phyloP scores from a whole-genome alignment of 805 yeast species.

The Suhomyces xylopsoci region DNA sequence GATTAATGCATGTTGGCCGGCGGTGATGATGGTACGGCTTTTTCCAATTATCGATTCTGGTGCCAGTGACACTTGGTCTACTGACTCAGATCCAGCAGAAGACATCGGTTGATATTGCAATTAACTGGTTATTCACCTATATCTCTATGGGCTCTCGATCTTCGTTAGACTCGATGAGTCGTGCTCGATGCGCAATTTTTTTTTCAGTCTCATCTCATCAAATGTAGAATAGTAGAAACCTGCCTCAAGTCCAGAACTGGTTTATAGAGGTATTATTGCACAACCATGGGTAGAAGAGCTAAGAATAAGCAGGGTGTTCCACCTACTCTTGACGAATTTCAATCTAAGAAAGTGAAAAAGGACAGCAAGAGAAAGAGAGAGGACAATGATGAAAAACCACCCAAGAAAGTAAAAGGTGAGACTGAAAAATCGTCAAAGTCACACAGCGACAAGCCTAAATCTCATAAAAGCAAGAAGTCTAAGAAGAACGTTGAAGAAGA shows the following conservation, averaged over 20 bases:
- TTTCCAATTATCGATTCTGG: constrained; percentile 8
- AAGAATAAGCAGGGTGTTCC: constrained; percentile 93
- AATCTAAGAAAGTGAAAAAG: constrained; percentile 30
- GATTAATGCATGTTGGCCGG: constrained; percentile 57
- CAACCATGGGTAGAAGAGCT: constrained; percentile 83
- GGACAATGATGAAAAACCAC: constrained; percentile 18
- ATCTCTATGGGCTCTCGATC: not conserved
- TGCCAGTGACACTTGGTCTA: not conserved
- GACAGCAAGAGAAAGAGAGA: constrained; percentile 11
- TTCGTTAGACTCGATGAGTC: constrained; percentile 1
- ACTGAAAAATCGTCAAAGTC: constrained; percentile 15
- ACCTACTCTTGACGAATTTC: constrained; percentile 83
- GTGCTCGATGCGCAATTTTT: constrained; percentile 18
- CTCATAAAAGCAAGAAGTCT: constrained; percentile 20
- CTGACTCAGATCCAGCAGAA: not conserved
- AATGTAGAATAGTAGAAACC: not conserved
- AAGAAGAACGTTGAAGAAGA: constrained; percentile 30
- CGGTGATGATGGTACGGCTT: constrained; percentile 35
- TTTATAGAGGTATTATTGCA: not conserved
- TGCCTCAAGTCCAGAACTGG: not conserved
- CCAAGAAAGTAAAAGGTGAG: constrained; percentile 13
- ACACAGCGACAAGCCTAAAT: constrained; percentile 14
- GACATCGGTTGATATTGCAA: not conserved
- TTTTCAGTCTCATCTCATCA: constrained; percentile 8
- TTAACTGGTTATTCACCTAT: not conserved